phyloP scores from a whole-genome alignment of 208 protist species.

The Leishmania amazonensis region DNA sequence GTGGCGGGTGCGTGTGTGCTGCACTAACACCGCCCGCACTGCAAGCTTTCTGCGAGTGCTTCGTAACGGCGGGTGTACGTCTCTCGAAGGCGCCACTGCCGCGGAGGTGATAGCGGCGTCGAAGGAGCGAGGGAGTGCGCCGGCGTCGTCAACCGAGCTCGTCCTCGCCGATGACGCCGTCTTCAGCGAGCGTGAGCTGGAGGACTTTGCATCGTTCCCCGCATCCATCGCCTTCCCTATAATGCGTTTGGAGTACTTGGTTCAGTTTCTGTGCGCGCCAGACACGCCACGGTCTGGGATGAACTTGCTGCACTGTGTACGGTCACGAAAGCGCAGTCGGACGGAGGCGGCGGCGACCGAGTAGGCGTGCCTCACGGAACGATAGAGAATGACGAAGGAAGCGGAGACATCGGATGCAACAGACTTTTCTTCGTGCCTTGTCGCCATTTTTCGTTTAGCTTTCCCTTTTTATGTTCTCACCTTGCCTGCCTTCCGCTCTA shows the following conservation, averaged over 20 bases:
- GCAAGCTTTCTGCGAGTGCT: constrained; percentile 63
- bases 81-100: constrained; percentile 17
- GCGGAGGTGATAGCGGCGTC: constrained; percentile 29
- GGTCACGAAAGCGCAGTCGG: constrained; percentile 26
- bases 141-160: constrained; percentile 2
- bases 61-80: constrained; percentile 47
- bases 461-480: not conserved
- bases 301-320: constrained; percentile 23
- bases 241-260: constrained; percentile 64
- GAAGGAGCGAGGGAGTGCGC: not conserved
- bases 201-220: constrained; percentile 25
- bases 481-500: not conserved
- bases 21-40: constrained; percentile 26
- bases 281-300: constrained; percentile 29
- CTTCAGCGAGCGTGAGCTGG: constrained; percentile 47
- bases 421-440: not conserved
- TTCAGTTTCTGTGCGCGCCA: constrained; percentile 57
- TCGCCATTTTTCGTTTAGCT: not conserved
- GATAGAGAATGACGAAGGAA: not conserved
- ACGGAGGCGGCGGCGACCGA: constrained; percentile 1
- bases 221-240: constrained; percentile 25
- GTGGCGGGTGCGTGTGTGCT: constrained; percentile 61
- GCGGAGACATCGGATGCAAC: not conserved
- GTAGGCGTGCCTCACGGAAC: not conserved
- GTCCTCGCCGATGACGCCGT: constrained; percentile 63